Conservation (phyloP, 2,329 filamentous ascomycete genomes). For the Chalara sp. region DNA sequence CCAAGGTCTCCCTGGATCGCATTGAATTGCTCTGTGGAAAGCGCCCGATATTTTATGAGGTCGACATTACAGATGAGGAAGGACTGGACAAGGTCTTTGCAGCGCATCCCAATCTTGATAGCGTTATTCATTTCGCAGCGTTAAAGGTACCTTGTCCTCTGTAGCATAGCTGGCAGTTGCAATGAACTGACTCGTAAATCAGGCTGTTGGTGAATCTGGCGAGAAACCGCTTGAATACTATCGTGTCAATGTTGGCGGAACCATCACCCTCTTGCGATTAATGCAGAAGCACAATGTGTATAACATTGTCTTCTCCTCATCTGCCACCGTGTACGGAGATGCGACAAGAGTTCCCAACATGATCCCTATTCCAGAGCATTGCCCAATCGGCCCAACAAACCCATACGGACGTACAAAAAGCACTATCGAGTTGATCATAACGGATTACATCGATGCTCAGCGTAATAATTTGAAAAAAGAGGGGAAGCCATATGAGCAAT, state of each 20-base stretch:
- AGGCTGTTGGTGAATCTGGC: conserved; percentile 93
- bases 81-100: conserved; percentile 81
- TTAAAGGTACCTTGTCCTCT: conserved; percentile 61
- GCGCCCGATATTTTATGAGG: conserved; percentile 75
- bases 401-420: conserved; percentile 97
- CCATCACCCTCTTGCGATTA: conserved; percentile 74
- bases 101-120: conserved; percentile 89
- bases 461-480: conserved; percentile 76
- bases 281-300: conserved; percentile 88
- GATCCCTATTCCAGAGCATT: conserved; percentile 97
- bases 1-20: conserved; percentile 81
- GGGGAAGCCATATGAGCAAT: conserved; percentile 70
- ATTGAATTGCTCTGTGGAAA: conserved; percentile 92
- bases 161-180: not conserved
- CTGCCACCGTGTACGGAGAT: conserved; percentile 96
- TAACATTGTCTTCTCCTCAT: conserved; percentile 98
- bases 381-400: conserved; percentile 94
- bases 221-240: conserved; percentile 98
- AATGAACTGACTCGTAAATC: conserved; percentile 7
- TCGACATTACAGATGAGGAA: conserved; percentile 81
- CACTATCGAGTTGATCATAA: conserved; percentile 85
- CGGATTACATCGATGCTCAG: conserved; percentile 82
- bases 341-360: conserved; percentile 93
- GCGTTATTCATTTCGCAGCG: conserved; percentile 97
- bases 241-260: conserved; percentile 91